Conservation (phyloP, 2,329 filamentous ascomycete species). For the Alternaria postmessia region DNA sequence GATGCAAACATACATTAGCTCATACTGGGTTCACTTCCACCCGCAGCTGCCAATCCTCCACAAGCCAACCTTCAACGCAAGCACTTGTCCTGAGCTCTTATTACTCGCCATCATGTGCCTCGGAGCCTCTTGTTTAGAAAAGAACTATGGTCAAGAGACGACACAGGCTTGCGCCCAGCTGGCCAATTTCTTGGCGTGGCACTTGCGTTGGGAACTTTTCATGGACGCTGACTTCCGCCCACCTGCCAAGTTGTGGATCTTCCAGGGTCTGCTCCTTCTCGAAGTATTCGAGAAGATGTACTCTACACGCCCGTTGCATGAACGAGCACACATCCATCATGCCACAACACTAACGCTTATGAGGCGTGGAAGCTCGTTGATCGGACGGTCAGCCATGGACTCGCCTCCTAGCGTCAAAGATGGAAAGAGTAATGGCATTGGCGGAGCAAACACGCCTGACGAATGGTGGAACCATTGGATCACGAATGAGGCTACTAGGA, state of each 20-base stretch:
- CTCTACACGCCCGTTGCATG: slow-evolving; percentile 87
- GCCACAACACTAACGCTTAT: slow-evolving; percentile 95
- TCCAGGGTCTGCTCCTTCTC: slow-evolving; percentile 86
- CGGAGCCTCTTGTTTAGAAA: slow-evolving; percentile 88
- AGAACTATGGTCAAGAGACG: slow-evolving; percentile 75
- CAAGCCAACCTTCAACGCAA: slow-evolving; percentile 89
- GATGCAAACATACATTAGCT: slow-evolving; percentile 90
- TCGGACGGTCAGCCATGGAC: slow-evolving; percentile 83
- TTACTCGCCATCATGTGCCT: slow-evolving; percentile 91
- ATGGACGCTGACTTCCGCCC: slow-evolving; percentile 89
- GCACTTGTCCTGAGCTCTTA: slow-evolving; percentile 83
- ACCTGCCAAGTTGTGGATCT: slow-evolving; percentile 94
- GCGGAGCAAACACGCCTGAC: slow-evolving; percentile 74
- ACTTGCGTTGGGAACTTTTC: slow-evolving; percentile 95
- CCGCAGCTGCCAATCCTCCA: slow-evolving; percentile 94
- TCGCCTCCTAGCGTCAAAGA: slow-evolving; percentile 80
- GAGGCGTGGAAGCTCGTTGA: slow-evolving; percentile 89
- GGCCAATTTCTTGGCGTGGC: slow-evolving; percentile 89
- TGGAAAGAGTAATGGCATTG: slow-evolving; percentile 57
- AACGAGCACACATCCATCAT: slow-evolving; percentile 95
- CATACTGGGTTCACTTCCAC: slow-evolving; percentile 95
- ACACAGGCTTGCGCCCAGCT: slow-evolving; percentile 81
- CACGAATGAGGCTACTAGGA: slow-evolving; percentile 86
- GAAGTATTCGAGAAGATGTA: slow-evolving; percentile 99
- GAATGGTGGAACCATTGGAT: slow-evolving; percentile 98